These are phyloP conservation scores for Aspergillus hancockii DNA, from an alignment of 495 filamentous ascomycete genomes.

Conservation along the genomic window DNA sequence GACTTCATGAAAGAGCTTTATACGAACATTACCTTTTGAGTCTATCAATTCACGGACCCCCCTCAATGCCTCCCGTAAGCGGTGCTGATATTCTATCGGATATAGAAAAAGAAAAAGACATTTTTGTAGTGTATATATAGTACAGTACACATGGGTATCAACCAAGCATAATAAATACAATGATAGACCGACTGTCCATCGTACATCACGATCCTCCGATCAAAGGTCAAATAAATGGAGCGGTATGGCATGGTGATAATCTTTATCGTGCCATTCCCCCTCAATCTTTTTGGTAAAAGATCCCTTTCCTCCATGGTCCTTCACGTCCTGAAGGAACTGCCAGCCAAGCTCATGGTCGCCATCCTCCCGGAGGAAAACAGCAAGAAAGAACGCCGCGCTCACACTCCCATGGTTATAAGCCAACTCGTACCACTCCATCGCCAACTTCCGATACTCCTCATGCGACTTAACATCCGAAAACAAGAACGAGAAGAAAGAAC, in stretches of 20 bases:
- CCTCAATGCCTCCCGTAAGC: too few relatives aligned
- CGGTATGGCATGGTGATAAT: not conserved
- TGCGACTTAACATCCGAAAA: conserved; percentile 12
- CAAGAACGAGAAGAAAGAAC: not conserved
- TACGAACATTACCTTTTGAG: not conserved
- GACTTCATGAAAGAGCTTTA: not conserved
- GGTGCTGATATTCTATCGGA: not conserved
- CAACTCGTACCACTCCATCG: conserved; percentile 37
- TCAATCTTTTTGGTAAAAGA: not conserved
- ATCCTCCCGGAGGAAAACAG: conserved; percentile 26
- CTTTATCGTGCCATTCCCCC: not conserved
- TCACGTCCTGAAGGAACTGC: not conserved
- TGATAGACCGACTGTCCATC: too few relatives aligned
- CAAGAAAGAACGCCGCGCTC: conserved; percentile 23
- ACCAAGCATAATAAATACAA: not conserved
- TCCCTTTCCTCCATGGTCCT: not conserved
- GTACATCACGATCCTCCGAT: too few relatives aligned
- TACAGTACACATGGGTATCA: not conserved
- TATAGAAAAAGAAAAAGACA: not conserved
- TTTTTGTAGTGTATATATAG: not conserved
- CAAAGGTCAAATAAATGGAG: not conserved
- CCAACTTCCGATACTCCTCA: conserved; percentile 27
- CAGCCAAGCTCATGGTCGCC: conserved; percentile 8
- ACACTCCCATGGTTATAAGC: conserved; percentile 13
- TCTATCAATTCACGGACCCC: not conserved